phyloP scores from a whole-genome alignment of 495 filamentous ascomycete species.

The Podospora comata region DNA sequence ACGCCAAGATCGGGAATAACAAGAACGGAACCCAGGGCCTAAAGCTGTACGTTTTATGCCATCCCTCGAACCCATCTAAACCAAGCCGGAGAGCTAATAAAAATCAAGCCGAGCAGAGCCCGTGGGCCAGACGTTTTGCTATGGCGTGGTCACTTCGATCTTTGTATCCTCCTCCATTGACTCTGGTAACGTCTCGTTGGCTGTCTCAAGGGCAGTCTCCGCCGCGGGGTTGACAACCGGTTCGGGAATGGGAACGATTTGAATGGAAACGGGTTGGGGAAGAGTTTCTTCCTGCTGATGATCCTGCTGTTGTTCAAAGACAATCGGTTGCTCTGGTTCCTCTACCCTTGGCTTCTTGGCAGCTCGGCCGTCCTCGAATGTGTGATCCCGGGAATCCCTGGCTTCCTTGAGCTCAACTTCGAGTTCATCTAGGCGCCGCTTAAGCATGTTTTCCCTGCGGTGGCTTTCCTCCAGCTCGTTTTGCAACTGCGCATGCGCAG shows the following conservation, averaged over 20 bases:
- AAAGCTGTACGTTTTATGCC: neutral
- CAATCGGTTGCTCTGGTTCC: constrained; percentile 16
- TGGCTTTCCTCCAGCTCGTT: constrained; percentile 71
- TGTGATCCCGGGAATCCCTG: constrained; percentile 35
- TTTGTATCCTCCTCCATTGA: neutral
- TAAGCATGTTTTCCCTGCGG: constrained; percentile 76
- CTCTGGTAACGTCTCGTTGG: neutral
- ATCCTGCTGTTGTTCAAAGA: constrained; percentile 9
- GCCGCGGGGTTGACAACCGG: neutral
- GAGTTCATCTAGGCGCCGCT: constrained; percentile 74
- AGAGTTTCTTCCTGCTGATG: constrained; percentile 8
- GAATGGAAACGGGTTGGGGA: neutral
- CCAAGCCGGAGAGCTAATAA: neutral
- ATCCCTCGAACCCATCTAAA: neutral
- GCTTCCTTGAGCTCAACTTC: constrained; percentile 55
- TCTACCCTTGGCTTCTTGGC: constrained; percentile 40
- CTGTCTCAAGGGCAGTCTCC: neutral
- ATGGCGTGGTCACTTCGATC: neutral
- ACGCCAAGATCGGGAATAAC: neutral
- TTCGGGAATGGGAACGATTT: neutral
- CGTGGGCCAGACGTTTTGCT: neutral
- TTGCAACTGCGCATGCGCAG: constrained; percentile 43
- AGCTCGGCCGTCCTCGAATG: constrained; percentile 32
- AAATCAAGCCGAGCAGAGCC: neutral
- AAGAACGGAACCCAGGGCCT: neutral